phyloP scores from a whole-genome alignment of 352 stramenopile genomes.

The Globisporangium alternatum region DNA sequence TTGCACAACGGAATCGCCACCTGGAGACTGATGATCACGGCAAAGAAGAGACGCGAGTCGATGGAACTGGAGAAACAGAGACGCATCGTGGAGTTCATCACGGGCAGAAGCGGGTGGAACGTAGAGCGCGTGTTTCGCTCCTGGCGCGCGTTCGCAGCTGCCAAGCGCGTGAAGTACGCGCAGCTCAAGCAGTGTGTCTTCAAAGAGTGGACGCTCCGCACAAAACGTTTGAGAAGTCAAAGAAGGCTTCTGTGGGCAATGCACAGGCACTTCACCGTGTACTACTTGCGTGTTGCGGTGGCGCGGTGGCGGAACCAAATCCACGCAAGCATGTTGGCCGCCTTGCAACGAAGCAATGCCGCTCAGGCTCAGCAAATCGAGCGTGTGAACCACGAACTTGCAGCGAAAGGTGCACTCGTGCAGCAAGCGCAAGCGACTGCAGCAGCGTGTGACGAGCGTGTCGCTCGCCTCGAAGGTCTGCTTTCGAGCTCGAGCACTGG shows the following conservation, averaged over 20 bases:
- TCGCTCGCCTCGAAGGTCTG: not conserved
- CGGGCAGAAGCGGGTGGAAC: constrained; percentile 24
- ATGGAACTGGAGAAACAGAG: constrained; percentile 27
- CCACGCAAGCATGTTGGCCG: not conserved
- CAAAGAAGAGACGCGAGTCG: constrained; percentile 10
- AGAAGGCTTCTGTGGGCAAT: not conserved
- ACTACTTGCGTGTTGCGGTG: constrained; percentile 20
- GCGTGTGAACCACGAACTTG: not conserved
- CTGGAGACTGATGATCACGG: constrained; percentile 16
- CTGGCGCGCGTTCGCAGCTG: constrained; percentile 23
- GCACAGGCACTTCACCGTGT: constrained; percentile 6
- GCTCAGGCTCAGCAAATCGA: not conserved
- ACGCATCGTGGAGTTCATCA: constrained; percentile 34
- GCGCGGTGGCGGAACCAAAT: constrained; percentile 20
- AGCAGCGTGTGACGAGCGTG: not conserved
- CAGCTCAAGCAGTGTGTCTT: not conserved
- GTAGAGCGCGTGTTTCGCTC: constrained; percentile 28
- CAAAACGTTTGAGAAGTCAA: not conserved
- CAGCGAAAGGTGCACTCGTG: not conserved
- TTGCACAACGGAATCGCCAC: not conserved
- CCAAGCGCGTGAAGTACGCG: constrained; percentile 8
- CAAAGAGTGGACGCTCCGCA: not conserved
- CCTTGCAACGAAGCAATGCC: not conserved
- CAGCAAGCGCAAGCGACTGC: constrained; percentile 15
- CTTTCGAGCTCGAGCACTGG: not conserved